Base-by-base conservation (phyloP, 106 monocot genomes). In the Narthecium ossifragum region DNA sequence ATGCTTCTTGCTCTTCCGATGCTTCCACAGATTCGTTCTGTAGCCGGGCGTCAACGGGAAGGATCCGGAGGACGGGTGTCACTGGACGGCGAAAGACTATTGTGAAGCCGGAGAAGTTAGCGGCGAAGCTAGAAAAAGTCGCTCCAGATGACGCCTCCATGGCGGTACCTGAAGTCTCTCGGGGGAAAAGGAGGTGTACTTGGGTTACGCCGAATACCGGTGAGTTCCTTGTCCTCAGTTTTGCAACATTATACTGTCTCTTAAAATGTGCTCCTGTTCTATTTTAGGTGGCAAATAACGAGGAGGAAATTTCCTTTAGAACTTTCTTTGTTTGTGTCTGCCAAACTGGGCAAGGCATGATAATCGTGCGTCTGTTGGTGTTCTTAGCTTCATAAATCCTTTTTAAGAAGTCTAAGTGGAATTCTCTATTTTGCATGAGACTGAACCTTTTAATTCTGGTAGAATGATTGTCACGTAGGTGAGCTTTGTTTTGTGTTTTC, bases 1-100 rank as follows among this genome's bases (percentile, higher is more conserved):
- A 82, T 53, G 93, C 82, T 26, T 93, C 93, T 55, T 93, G 82
- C 74, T 93, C 93, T 14, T 88, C 93, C 8, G 88, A 93, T 67
- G 85, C 88, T 1, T 93, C 93, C 9, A 72, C 65, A 0, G 93
- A 93, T 30, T 85, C 85, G 0, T 82, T 79, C 53, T 67, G 85
- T 26, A 85, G 85, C 71, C 73, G 93, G 32, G 93, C 88, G 5
- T 88, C 88, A 0, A 88, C 85, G 0, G 93, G 93, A 11, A 85
- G 89, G 54, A 83, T 86, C 32, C 72, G 93, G 1, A 53, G 67
- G 51, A n/a, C 28, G 36, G 40, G 60, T 31, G 34, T 75, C 26
- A 58, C 55, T 0, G 55, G 58, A 28, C 59, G 79, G 46, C 66
- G 75, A 45, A 76, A 66, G 58, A 53, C 54, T 13, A 41, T 60